Base-by-base conservation (phyloP, 2,329 filamentous ascomycete genomes). In the Ilyonectria mors-panacis region DNA sequence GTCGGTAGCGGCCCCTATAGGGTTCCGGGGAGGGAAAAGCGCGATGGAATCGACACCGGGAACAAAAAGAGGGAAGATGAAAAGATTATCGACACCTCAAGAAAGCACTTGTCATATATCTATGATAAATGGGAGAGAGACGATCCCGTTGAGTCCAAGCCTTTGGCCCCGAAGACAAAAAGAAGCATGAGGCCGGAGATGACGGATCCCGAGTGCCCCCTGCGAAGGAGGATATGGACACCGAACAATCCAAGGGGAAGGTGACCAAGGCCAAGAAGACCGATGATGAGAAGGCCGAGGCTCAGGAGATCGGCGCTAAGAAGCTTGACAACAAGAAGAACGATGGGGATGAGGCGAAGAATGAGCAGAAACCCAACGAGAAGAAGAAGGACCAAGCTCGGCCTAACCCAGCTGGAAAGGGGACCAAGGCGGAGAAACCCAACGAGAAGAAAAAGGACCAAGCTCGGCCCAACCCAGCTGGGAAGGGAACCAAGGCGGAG, bases 181-280 rank as follows among this genome's bases (percentile, higher is more conserved):
- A 26, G 26, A 26, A 26, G 5, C 26, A 26, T 6, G 33, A 42
- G 42, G 26, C 26, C 9, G 15, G 26, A 57, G 8, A n/a, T 42
- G 33, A 50, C 15, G 26, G 6, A 26, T 6, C 26, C 26, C 26
- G 26, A 26, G 26, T 26, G 26, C 26, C 26, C 26, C 26, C 21
- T 47, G 30, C 4, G 19, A 30, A n/a, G 28, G 45, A n/a, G 9
- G 30, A 42, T 1, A 26, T 23, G 33, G 51, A 58, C 12, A 47
- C 15, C 35, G 10, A 50, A 23, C 37, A 59, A 23, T 26, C n/a
- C n/a, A 37, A 39, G 26, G 39, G 28, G 17, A 44, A 54, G 35
- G 45, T 35, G 17, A 55, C 45, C n/a, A 39, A 45, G 37, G 9
- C 13, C 37, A 45, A 45, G 50, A 21, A 55, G 42, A 60, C 47